Conservation (phyloP, 768 basidiomycete species). For the Mycena filopes region DNA sequence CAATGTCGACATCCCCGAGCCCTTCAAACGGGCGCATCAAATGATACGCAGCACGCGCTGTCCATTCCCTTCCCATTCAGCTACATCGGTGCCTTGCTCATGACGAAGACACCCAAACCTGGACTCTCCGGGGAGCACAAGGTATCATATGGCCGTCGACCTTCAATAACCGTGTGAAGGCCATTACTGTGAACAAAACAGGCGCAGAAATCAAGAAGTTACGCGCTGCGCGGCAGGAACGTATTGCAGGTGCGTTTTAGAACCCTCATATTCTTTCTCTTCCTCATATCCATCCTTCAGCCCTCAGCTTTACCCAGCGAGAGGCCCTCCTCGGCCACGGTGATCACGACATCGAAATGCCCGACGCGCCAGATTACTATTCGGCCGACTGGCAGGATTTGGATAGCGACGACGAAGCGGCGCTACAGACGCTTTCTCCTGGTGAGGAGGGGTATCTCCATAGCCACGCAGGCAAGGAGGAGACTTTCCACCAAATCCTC, state of each 20-base stretch:
- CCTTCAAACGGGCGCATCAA: too few species aligned
- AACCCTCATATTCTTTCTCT: not conserved
- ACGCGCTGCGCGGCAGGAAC: not conserved
- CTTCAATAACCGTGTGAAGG: not conserved
- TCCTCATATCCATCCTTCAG: not conserved
- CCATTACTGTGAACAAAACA: not conserved
- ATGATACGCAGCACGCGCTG: too few species aligned
- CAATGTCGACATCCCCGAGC: too few species aligned
- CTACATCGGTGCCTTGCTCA: too few species aligned
- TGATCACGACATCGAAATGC: slow-evolving; percentile 14
- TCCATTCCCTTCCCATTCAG: too few species aligned
- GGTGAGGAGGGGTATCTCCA: slow-evolving; percentile 18
- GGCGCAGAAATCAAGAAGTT: not conserved
- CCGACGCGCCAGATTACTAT: slow-evolving; percentile 1
- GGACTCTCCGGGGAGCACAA: not conserved
- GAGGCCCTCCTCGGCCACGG: slow-evolving; percentile 8
- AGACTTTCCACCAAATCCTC: slow-evolving; percentile 4
- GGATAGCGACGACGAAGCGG: slow-evolving; percentile 7
- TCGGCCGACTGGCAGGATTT: not conserved
- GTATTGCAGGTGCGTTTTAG: not conserved
- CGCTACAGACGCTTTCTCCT: not conserved
- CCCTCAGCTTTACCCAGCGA: slow-evolving; percentile 1
- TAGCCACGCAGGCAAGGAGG: slow-evolving; percentile 22
- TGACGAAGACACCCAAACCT: not conserved
- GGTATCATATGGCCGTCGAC: slow-evolving; percentile 4